These are phyloP conservation scores for Neurospora discreta DNA, from an alignment of 495 filamentous ascomycete species.

Conservation along the genomic window DNA sequence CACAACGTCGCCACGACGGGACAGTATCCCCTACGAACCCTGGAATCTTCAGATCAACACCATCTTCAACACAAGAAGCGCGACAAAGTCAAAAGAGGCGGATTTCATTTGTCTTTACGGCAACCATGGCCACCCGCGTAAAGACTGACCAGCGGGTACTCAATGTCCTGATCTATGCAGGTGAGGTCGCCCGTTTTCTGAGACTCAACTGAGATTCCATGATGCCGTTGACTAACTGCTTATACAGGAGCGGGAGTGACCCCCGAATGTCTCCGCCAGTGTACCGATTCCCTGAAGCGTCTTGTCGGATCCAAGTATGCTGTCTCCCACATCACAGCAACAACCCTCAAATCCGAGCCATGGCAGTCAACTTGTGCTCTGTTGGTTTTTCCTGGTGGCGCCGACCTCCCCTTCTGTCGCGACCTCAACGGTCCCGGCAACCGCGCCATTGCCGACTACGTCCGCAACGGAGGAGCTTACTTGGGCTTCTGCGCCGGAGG, in stretches of 20 bases:
- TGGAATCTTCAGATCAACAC: no score
- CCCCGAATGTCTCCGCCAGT: constrained; percentile 78
- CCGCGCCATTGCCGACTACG: constrained; percentile 67
- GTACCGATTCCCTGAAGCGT: constrained; percentile 75
- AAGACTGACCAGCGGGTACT: constrained; percentile 39
- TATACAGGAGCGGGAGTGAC: constrained; percentile 69
- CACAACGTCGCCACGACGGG: neutral
- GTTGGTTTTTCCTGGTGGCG: constrained; percentile 89
- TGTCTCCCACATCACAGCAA: constrained; percentile 70
- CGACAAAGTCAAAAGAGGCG: neutral
- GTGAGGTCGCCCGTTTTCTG: constrained; percentile 29
- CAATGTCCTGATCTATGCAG: constrained; percentile 82
- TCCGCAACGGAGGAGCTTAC: constrained; percentile 75
- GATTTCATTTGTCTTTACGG: neutral
- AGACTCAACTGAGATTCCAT: neutral
- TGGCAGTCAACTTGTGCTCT: constrained; percentile 82
- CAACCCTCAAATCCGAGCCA: constrained; percentile 78
- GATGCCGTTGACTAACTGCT: constrained; percentile 1
- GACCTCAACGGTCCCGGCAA: constrained; percentile 84
- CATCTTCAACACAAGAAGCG: no score
- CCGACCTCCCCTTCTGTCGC: constrained; percentile 83
- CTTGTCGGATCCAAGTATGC: constrained; percentile 91
- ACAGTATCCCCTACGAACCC: neutral
- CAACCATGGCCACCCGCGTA: neutral
- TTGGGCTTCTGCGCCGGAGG: constrained; percentile 91